phyloP scores from a whole-genome alignment of 73 alveolate species.

The Effrenium voratum region DNA sequence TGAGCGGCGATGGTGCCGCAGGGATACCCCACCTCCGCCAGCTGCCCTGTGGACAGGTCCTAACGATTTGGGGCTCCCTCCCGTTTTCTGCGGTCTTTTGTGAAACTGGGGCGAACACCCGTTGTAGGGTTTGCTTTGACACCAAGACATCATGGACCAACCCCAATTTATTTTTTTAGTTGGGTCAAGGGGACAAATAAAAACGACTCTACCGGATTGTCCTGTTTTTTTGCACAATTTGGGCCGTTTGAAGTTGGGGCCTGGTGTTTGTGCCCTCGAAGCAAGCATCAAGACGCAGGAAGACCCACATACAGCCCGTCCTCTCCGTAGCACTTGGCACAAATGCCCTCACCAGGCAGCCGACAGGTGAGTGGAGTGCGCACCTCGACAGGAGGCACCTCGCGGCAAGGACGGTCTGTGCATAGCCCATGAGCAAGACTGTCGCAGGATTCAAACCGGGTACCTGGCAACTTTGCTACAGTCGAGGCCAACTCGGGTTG shows the following conservation, averaged over 20 bases:
- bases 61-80: neutral
- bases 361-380: conserved; percentile 67
- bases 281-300: neutral
- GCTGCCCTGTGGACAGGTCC: conserved; percentile 54
- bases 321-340: conserved; percentile 75
- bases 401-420: too few relatives aligned
- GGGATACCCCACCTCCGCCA: conserved; percentile 18
- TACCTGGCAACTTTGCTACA: too few relatives aligned
- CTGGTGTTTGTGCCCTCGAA: neutral
- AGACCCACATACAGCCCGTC: neutral
- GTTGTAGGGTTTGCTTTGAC: neutral
- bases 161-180: too few relatives aligned
- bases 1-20: conserved; percentile 77
- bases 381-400: conserved; percentile 51
- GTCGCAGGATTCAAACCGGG: too few relatives aligned
- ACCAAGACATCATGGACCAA: too few relatives aligned
- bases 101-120: neutral
- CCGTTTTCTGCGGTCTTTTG: neutral
- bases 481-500: too few relatives aligned
- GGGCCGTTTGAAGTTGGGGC: too few relatives aligned
- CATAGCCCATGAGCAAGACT: too few relatives aligned
- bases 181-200: too few relatives aligned
- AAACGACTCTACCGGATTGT: too few relatives aligned
- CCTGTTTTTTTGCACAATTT: too few relatives aligned
- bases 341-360: conserved; percentile 24